Evolutionary conservation across 2,329 filamentous ascomycete genomes (phyloP).

Genomic region (Colletotrichum cuscutae): DNA sequence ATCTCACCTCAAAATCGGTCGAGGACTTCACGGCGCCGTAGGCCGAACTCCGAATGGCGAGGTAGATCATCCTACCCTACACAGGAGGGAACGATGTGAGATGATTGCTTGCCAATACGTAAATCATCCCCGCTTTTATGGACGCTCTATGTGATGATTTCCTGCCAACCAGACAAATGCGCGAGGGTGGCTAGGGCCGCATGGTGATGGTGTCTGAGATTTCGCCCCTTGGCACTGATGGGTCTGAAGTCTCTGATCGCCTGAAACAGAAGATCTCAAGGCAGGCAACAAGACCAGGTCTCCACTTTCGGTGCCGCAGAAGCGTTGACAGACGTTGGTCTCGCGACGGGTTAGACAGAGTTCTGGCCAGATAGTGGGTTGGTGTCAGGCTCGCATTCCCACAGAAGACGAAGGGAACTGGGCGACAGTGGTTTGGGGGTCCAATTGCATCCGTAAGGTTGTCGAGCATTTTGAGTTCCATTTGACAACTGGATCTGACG

Average conservation of each 20-base stretch:
- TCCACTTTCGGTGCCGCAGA: constrained; percentile 3
- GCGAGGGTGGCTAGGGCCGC: constrained; percentile 15
- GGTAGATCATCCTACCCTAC: background rate
- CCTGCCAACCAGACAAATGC: constrained; percentile 12
- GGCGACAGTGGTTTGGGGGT: background rate
- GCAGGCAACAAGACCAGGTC: background rate
- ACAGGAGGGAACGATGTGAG: background rate
- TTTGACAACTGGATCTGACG: background rate
- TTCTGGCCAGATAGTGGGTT: background rate
- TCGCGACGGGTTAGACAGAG: background rate
- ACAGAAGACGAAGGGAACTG: background rate
- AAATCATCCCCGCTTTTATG: background rate
- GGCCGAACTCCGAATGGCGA: constrained; percentile 15
- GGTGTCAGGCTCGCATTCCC: background rate
- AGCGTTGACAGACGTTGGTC: background rate
- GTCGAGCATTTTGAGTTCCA: background rate
- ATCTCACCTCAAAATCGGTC: background rate
- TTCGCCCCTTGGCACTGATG: constrained; percentile 15
- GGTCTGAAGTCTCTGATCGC: constrained; percentile 32
- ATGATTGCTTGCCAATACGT: background rate
- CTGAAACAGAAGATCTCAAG: constrained; percentile 30
- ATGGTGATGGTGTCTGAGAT: constrained; percentile 10
- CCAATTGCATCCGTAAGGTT: background rate
- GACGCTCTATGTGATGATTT: background rate
- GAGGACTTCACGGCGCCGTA: background rate